phyloP scores from a whole-genome alignment of 1,139 yeast species.

The Kluyveromyces sp. region DNA sequence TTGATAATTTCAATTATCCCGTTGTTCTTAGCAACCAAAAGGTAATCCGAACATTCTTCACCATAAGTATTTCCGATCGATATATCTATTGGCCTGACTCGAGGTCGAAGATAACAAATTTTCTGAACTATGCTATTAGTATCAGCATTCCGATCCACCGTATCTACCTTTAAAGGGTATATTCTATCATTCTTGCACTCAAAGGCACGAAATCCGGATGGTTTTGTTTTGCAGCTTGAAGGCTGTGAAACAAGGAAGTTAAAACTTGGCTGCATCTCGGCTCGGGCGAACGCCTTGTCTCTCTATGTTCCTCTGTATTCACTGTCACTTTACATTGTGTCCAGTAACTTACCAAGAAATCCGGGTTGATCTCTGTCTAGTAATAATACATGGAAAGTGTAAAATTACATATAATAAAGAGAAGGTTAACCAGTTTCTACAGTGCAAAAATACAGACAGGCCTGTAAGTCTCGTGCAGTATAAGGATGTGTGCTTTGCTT shows the following conservation, averaged over 20 bases:
- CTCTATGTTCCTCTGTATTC: not conserved
- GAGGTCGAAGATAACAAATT: conserved; percentile 23
- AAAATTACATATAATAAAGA: too few relatives aligned
- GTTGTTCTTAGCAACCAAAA: conserved; percentile 22
- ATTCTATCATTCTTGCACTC: conserved; percentile 14
- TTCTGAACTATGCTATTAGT: conserved; percentile 17
- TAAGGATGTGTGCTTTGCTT: too few relatives aligned
- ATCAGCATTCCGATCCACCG: conserved; percentile 10
- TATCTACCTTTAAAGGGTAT: conserved; percentile 6
- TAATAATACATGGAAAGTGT: too few relatives aligned
- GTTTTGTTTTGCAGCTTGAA: conserved; percentile 13
- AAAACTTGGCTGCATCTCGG: conserved; percentile 9
- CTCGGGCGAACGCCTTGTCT: not conserved
- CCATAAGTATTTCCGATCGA: conserved; percentile 6
- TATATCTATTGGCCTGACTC: conserved; percentile 9
- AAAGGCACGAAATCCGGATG: conserved; percentile 20
- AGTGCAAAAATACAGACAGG: too few relatives aligned
- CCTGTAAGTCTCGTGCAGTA: too few relatives aligned
- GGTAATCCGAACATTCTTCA: conserved; percentile 21
- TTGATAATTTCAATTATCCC: conserved; percentile 24
- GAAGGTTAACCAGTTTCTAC: too few relatives aligned
- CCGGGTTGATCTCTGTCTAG: too few relatives aligned
- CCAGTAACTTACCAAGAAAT: too few relatives aligned
- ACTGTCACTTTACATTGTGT: too few relatives aligned
- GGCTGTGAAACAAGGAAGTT: conserved; percentile 24